Evolutionary conservation across 1,284 basidiomycete genomes (phyloP).

Genomic region (Trichosporon coremiiforme): DNA sequence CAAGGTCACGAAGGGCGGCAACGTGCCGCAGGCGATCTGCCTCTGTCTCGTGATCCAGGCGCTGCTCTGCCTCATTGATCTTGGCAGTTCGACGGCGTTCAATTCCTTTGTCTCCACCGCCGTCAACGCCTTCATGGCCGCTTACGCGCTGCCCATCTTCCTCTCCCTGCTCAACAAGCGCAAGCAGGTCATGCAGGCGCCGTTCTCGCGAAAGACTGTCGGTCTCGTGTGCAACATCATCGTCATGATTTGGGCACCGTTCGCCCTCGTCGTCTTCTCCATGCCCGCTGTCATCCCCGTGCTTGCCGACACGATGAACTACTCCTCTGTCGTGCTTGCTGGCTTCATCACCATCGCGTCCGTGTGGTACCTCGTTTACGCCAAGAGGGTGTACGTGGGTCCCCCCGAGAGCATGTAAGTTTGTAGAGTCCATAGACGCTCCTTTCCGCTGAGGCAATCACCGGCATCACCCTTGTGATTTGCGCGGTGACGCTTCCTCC

Average conservation of each 20-base stretch:
- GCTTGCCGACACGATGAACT: conserved; percentile 57
- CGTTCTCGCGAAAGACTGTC: conserved; percentile 20
- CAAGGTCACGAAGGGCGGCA: conserved; percentile 24
- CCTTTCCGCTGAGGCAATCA: background rate
- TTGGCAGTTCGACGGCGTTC: conserved; percentile 32
- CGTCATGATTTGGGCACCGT: conserved; percentile 28
- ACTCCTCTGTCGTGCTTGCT: conserved; percentile 53
- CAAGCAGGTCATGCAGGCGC: conserved; percentile 20
- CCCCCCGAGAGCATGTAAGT: conserved; percentile 29
- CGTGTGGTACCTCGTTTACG: conserved; percentile 53
- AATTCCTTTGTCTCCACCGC: conserved; percentile 33
- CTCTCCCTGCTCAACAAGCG: conserved; percentile 26
- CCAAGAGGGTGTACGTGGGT: conserved; percentile 44
- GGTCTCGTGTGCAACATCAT: conserved; percentile 27
- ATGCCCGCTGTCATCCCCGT: conserved; percentile 54
- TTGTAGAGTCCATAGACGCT: background rate
- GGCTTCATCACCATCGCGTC: conserved; percentile 52
- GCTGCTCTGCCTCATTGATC: conserved; percentile 33
- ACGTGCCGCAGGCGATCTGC: conserved; percentile 28
- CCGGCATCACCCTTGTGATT: background rate
- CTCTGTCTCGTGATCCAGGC: conserved; percentile 30
- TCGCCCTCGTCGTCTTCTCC: conserved; percentile 29
- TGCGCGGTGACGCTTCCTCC: background rate
- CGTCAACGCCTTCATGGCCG: conserved; percentile 29
- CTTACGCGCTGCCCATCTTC: conserved; percentile 29